Evolutionary conservation across 2,329 filamentous ascomycete species (phyloP), one percentile per base, ranked within the genome.

Genomic region (Nemania abortiva): DNA sequence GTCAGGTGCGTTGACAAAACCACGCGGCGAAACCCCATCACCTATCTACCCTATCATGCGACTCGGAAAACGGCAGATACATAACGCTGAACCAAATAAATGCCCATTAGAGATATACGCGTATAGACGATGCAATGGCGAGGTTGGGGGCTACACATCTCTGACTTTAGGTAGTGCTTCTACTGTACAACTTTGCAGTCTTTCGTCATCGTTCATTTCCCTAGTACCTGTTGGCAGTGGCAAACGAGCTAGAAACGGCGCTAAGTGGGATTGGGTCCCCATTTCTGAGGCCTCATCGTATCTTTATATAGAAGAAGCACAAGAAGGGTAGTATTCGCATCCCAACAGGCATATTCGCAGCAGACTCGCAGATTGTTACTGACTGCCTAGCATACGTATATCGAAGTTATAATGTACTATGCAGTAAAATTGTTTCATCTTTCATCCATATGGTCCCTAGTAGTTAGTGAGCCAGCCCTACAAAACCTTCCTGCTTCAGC

Each of bases 211-310:
- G 11, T 2, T n/a, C 34, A 29, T 53, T 37, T 59, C 13, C 27
- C 37, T 37, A 18, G 53, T 53, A 29, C 34, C 50, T 5, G 31
- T 34, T 34, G 31, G 31, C 31, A 53, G 47, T 37, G 61, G 55
- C 22, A 52, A 58, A 53, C 24, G 34, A 54, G 55, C 20, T 67
- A 37, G 39, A 34, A 47, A 67, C 31, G 45, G 56, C 64, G 59
- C 64, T 42, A 57, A 54, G 57, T 56, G 66, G 58, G 37, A 60
- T 27, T 47, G 15, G 49, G 55, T 56, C 45, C 57, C 54, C 47
- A 15, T 65, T 62, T 53, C 22, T 69, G 62, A 69, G 62, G 63
- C 62, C 66, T 69, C 66, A 42, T 57, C 50, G 39, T 58, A 69
- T 65, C 57, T 66, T 58, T 57, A 52, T 68, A 52, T 68, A 65